Evolutionary conservation across 441 rosid genomes (phyloP), one percentile per base, ranked within the genome.

Genomic region (Daphne laureola): DNA sequence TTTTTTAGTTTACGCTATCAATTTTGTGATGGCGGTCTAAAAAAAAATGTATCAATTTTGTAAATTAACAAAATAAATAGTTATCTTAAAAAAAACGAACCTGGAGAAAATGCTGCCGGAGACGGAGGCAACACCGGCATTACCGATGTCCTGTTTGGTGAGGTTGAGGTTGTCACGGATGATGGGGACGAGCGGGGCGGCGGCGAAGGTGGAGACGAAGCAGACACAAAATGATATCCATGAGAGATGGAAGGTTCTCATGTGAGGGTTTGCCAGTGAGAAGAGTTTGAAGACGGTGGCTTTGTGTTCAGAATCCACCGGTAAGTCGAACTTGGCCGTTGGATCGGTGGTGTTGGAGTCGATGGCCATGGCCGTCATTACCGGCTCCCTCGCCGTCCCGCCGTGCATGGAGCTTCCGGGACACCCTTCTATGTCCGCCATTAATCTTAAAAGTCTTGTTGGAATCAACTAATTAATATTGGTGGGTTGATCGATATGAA

Each of bases 321-420:
- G 90, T 7, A 81, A 63, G 3, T 42, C 73, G 38, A 88, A 88
- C 35, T 81, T 81, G 0, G 87, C 83, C 0, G 87, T 73, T 12
- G 69, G 49, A 48, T 88, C 96, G 0, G 91, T 73, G 0, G 93
- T 78, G n/a, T n/a, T n/a, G 43, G 88, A 82, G 17, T 77, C 71
- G 43, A 84, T 88, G 0, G 88, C 76, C 58, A 83, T 73, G 53
- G 93, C 88, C 53, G 90, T 86, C 27, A 72, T 79, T 4, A 62
- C 65, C 12, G 79, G 88, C 49, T 87, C 96, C 49, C 57, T 73
- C 31, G 87, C 90, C 0, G 93, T 81, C n/a, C 84, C 90, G 64
- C 90, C 93, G 63, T 87, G 88, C 93, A 84, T 87, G 69, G 96
- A 84, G 75, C 79, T 87, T 16, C 86, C 88, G 1, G 88, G 88